These are phyloP conservation scores for Monilinia fructigena DNA, from an alignment of 2,329 filamentous ascomycete genomes.

Conservation along the genomic window DNA sequence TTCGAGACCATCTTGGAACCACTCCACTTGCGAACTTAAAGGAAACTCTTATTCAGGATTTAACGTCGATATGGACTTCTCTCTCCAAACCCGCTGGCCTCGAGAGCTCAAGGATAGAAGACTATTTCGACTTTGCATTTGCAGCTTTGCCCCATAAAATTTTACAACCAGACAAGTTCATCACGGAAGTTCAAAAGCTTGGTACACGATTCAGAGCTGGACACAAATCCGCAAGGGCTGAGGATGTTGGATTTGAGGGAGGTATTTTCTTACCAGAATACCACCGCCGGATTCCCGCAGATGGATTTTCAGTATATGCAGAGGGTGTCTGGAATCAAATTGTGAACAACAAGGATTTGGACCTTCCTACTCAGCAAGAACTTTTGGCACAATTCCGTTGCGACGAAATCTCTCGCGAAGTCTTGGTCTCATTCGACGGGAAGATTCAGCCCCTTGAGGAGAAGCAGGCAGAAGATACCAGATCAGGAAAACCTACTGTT, in stretches of 20 bases:
- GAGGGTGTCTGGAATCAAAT: constrained; percentile 98
- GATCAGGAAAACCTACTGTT: constrained; percentile 70
- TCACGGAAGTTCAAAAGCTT: constrained; percentile 74
- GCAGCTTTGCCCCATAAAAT: constrained; percentile 95
- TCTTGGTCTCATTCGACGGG: constrained; percentile 78
- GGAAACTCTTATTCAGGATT: constrained; percentile 84
- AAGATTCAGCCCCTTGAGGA: constrained; percentile 83
- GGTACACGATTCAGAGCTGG: constrained; percentile 80
- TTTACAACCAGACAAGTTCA: constrained; percentile 88
- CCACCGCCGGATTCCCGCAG: constrained; percentile 90
- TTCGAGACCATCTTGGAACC: constrained; percentile 90
- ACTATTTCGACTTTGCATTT: constrained; percentile 99
- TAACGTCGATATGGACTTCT: constrained; percentile 87
- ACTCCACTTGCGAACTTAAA: constrained; percentile 89
- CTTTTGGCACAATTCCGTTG: constrained; percentile 95
- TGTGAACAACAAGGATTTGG: constrained; percentile 96
- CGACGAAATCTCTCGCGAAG: constrained; percentile 92
- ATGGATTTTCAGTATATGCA: constrained; percentile 93
- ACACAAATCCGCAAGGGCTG: constrained; percentile 65
- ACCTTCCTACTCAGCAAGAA: constrained; percentile 95
- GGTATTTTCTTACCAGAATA: constrained; percentile 91
- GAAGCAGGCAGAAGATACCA: constrained; percentile 71
- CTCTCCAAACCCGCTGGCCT: constrained; percentile 89
- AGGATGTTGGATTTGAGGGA: constrained; percentile 71
- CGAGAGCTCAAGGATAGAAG: constrained; percentile 84